Percentiles rank a stretch among this genome's conserved stretches.
Conservation (phyloP, 345 rosid genomes). For the Syzygium aromaticum region DNA sequence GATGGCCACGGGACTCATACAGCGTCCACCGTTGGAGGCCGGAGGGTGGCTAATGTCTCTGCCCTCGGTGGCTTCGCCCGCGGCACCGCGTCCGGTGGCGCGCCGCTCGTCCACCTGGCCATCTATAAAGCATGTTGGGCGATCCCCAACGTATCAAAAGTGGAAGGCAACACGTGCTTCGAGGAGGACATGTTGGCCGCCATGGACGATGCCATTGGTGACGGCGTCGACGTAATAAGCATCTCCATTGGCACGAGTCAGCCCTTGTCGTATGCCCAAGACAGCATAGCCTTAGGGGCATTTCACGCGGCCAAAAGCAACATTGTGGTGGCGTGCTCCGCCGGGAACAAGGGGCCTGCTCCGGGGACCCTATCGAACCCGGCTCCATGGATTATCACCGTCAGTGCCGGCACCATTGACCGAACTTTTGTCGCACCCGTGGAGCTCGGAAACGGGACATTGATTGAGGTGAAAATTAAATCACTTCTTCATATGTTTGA, state of each 20-base stretch:
- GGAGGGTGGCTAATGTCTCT: slow-evolving; percentile 25
- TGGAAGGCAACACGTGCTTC: slow-evolving; percentile 35
- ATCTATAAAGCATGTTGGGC: slow-evolving; percentile 90
- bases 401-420: slow-evolving; percentile 73
- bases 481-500: background rate
- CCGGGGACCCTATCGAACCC: slow-evolving; percentile 47
- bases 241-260: slow-evolving; percentile 36
- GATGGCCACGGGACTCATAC: slow-evolving; percentile 91
- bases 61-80: slow-evolving; percentile 58
- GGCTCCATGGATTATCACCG: slow-evolving; percentile 81
- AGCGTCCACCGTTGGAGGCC: slow-evolving; percentile 63
- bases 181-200: slow-evolving; percentile 75
- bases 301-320: slow-evolving; percentile 50
- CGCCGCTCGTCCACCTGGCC: slow-evolving; percentile 65
- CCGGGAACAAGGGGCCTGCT: slow-evolving; percentile 70
- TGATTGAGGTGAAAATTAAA: slow-evolving; percentile 27
- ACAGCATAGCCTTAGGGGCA: slow-evolving; percentile 55
- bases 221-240: slow-evolving; percentile 73
- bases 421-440: slow-evolving; percentile 39
- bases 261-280: slow-evolving; percentile 16
- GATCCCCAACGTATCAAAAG: slow-evolving; percentile 33
- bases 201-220: slow-evolving; percentile 71
- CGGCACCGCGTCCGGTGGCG: slow-evolving; percentile 76
- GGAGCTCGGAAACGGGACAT: slow-evolving; percentile 54
- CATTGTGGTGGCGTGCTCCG: slow-evolving; percentile 54